Evolutionary conservation across 148 eudicot genomes (phyloP).

Genomic region (Camellia japonica): DNA sequence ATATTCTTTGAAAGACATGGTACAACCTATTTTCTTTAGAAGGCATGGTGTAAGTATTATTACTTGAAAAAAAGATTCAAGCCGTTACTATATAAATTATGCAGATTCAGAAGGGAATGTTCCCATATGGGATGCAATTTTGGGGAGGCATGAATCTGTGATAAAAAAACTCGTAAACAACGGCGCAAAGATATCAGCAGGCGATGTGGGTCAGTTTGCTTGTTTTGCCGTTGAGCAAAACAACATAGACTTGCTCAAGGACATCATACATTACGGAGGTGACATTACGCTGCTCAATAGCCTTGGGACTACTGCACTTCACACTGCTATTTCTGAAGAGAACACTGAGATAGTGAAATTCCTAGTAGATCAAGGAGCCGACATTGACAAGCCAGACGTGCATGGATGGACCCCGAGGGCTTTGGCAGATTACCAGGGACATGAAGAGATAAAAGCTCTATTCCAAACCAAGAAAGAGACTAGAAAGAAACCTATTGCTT

Average conservation of each 20-base stretch:
- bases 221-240: conserved; percentile 55
- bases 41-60: background rate
- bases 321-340: conserved; percentile 51
- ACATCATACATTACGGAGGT: conserved; percentile 54
- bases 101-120: conserved; percentile 79
- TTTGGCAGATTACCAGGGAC: conserved; percentile 65
- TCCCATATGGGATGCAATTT: conserved; percentile 84
- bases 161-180: conserved; percentile 48
- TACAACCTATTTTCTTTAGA: background rate
- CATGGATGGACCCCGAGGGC: conserved; percentile 68
- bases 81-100: background rate
- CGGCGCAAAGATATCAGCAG: conserved; percentile 54
- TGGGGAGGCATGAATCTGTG: conserved; percentile 41
- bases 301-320: conserved; percentile 68
- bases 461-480: conserved; percentile 34
- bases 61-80: background rate
- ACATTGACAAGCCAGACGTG: conserved; percentile 52
- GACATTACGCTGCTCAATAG: conserved; percentile 40
- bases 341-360: conserved; percentile 54
- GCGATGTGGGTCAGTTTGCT: conserved; percentile 58
- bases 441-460: conserved; percentile 55
- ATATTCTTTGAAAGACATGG: background rate
- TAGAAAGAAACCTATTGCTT: conserved; percentile 11
- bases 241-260: conserved; percentile 51
- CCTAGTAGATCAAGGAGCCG: conserved; percentile 58